Conservation (phyloP, 2,329 filamentous ascomycete species). For the Trichoderma sp. region DNA sequence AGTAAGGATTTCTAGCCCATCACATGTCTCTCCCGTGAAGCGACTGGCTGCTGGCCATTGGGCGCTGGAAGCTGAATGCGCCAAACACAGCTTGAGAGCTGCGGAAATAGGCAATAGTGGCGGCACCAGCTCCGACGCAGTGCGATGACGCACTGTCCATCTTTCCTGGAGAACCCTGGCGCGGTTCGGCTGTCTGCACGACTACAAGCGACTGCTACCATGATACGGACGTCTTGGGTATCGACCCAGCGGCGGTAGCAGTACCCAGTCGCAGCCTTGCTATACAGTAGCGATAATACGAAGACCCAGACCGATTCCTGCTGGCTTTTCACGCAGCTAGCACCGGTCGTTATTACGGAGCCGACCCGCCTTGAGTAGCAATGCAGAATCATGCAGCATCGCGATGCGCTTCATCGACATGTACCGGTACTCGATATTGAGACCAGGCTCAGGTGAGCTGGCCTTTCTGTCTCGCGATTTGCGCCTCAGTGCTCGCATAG, state of each 20-base stretch:
- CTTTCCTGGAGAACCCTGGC: slow-evolving; percentile 16
- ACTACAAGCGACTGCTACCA: not conserved
- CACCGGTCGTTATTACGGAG: not conserved
- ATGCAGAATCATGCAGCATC: not conserved
- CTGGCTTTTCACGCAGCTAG: not conserved
- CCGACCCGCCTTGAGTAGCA: not conserved
- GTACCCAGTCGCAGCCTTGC: not conserved
- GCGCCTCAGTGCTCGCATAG: no score
- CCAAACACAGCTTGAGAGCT: slow-evolving; percentile 18
- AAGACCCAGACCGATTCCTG: not conserved
- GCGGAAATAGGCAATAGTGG: slow-evolving; percentile 18
- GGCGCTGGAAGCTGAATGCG: slow-evolving; percentile 15
- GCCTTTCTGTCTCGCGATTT: not conserved
- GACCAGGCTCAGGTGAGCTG: not conserved
- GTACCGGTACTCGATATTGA: not conserved
- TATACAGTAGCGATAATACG: not conserved
- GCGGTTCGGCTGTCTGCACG: slow-evolving; percentile 1
- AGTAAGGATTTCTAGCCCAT: not conserved
- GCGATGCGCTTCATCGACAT: not conserved
- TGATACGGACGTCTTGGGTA: not conserved
- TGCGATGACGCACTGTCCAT: slow-evolving; percentile 10
- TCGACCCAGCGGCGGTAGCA: not conserved
- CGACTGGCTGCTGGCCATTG: not conserved
- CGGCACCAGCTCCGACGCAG: not conserved
- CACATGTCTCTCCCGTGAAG: slow-evolving; percentile 2